Evolutionary conservation across 2,329 filamentous ascomycete species (phyloP).

Genomic region (Aspergillus glaucus): DNA sequence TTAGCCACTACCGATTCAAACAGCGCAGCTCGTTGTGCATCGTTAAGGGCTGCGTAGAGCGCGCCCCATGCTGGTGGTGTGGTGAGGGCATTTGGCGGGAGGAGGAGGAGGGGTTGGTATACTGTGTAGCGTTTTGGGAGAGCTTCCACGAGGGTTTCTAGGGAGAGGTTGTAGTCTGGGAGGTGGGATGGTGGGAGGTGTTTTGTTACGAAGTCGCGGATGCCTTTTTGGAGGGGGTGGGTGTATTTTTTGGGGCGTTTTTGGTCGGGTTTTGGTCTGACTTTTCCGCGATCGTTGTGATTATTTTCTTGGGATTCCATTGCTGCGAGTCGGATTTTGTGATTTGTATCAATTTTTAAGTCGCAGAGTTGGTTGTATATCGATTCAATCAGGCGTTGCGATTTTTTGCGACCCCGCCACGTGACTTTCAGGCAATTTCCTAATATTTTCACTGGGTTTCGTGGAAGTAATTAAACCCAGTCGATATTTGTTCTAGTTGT

Average conservation of each 20-base stretch:
- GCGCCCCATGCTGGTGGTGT: constrained; percentile 20
- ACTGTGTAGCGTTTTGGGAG: constrained; percentile 47
- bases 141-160: constrained; percentile 10
- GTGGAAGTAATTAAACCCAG: too few relatives aligned
- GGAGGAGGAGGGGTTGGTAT: constrained; percentile 53
- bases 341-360: too few relatives aligned
- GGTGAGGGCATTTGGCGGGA: constrained; percentile 45
- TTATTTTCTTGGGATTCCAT: neutral
- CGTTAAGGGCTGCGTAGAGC: constrained; percentile 22
- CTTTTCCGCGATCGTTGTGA: neutral
- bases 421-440: neutral
- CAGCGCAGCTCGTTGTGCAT: constrained; percentile 28
- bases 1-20: constrained; percentile 37
- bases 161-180: constrained; percentile 9
- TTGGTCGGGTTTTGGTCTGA: neutral
- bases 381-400: too few relatives aligned
- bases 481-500: too few relatives aligned
- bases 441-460: too few relatives aligned
- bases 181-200: constrained; percentile 12
- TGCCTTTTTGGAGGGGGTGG: constrained; percentile 28
- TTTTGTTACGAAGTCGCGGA: constrained; percentile 23
- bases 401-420: neutral
- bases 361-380: too few relatives aligned
- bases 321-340: neutral
- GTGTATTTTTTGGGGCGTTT: constrained; percentile 7